Percentiles rank a stretch among this genome's conserved stretches.
Evolutionary conservation across 1,284 basidiomycete genomes (phyloP).

Genomic region (Heterobasidion irregulare): DNA sequence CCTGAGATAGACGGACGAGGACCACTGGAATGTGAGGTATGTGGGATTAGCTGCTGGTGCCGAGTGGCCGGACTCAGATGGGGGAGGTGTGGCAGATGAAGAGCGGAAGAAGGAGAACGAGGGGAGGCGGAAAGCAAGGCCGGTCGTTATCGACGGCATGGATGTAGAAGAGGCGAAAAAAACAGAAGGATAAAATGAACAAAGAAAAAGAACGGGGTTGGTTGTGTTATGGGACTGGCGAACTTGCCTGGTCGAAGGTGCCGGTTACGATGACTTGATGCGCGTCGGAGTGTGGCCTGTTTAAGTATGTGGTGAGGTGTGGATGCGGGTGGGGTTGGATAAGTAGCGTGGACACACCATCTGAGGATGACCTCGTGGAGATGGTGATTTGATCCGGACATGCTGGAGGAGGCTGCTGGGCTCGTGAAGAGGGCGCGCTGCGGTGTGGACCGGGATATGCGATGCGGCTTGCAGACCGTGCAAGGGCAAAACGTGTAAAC

Average conservation of each 20-base stretch:
- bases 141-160: conserved; percentile 8
- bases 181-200: neutral
- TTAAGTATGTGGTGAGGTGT: conserved; percentile 4
- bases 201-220: conserved; percentile 3
- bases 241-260: conserved; percentile 66
- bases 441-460: neutral
- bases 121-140: conserved; percentile 10
- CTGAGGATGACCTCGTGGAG: conserved; percentile 5
- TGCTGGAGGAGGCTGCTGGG: neutral
- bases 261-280: conserved; percentile 63
- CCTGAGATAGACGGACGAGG: conserved; percentile 44
- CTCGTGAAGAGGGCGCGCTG: neutral
- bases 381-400: conserved; percentile 5
- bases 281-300: conserved; percentile 51
- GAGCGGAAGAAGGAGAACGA: conserved; percentile 4
- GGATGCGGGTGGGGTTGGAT: neutral
- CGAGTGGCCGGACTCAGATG: conserved; percentile 6
- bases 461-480: neutral
- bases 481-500: neutral
- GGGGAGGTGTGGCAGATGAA: neutral
- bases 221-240: conserved; percentile 1
- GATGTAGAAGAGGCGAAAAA: neutral
- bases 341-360: conserved; percentile 1
- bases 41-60: neutral
- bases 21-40: conserved; percentile 43